A percentile compares a stretch with the other conserved stretches of the same genome.
phyloP scores from a whole-genome alignment of 1,284 basidiomycete species.

The Marasmius fiardii region DNA sequence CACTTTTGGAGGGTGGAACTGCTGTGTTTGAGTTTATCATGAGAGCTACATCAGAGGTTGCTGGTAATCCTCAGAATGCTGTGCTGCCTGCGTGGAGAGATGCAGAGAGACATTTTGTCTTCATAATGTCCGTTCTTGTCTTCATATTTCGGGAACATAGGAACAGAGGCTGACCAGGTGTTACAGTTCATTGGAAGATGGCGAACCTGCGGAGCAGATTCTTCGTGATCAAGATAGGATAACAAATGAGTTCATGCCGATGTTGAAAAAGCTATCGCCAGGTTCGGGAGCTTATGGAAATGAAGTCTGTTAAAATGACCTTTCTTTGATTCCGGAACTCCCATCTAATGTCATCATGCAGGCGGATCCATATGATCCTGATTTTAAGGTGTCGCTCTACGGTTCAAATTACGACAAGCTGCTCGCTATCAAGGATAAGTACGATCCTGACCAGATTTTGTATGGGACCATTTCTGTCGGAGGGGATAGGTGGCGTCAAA shows the following conservation, averaged over 20 bases:
- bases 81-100: conserved; percentile 18
- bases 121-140: conserved; percentile 10
- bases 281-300: conserved; percentile 17
- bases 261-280: conserved; percentile 12
- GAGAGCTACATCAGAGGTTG: conserved; percentile 10
- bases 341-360: background rate
- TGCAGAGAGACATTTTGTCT: conserved; percentile 10
- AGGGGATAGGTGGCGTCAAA: conserved; percentile 20
- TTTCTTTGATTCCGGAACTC: too few relatives aligned
- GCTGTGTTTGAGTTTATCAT: conserved; percentile 13
- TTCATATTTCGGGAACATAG: too few relatives aligned
- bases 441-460: conserved; percentile 20
- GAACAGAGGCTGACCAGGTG: too few relatives aligned
- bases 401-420: conserved; percentile 19
- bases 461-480: conserved; percentile 21
- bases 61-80: conserved; percentile 16
- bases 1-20: conserved; percentile 13
- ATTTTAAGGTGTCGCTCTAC: conserved; percentile 20
- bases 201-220: background rate
- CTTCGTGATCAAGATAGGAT: conserved; percentile 3
- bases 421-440: conserved; percentile 19
- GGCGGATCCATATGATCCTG: conserved; percentile 18
- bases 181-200: background rate
- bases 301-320: conserved; percentile 10
- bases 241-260: conserved; percentile 7